Evolutionary conservation across 2,329 filamentous ascomycete species (phyloP).

Genomic region (Sphaerulina populicola): DNA sequence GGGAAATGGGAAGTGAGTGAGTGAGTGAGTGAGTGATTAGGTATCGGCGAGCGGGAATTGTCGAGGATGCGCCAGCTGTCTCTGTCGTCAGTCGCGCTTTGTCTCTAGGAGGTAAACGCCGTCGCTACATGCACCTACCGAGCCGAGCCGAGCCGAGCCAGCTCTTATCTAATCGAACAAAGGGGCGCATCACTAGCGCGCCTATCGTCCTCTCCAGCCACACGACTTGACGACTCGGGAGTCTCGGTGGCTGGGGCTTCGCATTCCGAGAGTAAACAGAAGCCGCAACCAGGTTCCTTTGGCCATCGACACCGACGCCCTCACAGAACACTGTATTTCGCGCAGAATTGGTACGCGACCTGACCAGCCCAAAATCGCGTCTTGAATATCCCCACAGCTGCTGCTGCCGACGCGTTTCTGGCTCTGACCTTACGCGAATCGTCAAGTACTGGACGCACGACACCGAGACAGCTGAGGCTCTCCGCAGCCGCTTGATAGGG

Average conservation of each 20-base stretch:
- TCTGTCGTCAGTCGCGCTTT: background rate
- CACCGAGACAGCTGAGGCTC: background rate
- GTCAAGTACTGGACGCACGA: background rate
- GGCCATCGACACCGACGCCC: background rate
- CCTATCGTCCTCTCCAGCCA: background rate
- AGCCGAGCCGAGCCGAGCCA: no score
- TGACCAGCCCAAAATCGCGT: background rate
- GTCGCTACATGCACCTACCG: no score
- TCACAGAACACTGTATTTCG: background rate
- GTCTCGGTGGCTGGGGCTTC: background rate
- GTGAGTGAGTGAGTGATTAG: no score
- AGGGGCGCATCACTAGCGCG: background rate
- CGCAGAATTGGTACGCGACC: background rate
- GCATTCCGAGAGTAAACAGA: slow-evolving; percentile 11
- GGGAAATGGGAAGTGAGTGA: no score
- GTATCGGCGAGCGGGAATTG: no score
- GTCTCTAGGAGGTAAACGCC: background rate
- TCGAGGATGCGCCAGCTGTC: no score
- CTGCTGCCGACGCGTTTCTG: background rate
- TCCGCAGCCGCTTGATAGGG: background rate
- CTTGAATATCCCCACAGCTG: background rate
- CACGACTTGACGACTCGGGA: no score
- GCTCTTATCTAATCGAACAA: background rate
- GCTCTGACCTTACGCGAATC: background rate
- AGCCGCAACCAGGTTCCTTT: background rate